These are phyloP conservation scores for Dictyostelium capitatum DNA, from an alignment of 78 protist species.

Conservation along the genomic window DNA sequence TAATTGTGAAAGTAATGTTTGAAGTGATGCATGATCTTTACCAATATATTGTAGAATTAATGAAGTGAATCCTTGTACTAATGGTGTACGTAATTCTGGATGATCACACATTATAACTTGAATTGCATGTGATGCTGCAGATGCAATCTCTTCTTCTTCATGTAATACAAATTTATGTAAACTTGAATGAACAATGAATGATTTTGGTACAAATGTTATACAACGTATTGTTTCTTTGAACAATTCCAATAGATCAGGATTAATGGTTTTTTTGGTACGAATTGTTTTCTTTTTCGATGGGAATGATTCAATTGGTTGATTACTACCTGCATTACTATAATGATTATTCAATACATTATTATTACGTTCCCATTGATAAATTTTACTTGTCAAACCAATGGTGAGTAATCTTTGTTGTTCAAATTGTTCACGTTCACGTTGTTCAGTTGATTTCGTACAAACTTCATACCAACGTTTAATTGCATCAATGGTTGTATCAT, in stretches of 20 bases:
- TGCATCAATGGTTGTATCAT: constrained; percentile 64
- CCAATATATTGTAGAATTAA: constrained; percentile 54
- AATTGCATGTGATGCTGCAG: constrained; percentile 70
- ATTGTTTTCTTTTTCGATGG: constrained; percentile 46
- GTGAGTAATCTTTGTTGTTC: constrained; percentile 7
- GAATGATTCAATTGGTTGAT: constrained; percentile 14
- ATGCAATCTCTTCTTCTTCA: constrained; percentile 71
- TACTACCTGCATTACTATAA: too few relatives aligned
- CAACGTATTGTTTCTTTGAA: constrained; percentile 66
- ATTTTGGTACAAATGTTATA: constrained; percentile 55
- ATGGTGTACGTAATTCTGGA: constrained; percentile 42
- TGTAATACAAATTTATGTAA: constrained; percentile 45
- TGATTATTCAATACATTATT: constrained; percentile 7
- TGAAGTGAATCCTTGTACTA: constrained; percentile 70
- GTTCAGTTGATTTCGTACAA: constrained; percentile 63
- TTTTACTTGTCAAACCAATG: neutral
- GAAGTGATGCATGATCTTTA: constrained; percentile 56
- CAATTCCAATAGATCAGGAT: constrained; percentile 35
- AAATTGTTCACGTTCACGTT: constrained; percentile 45
- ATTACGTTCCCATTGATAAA: constrained; percentile 52
- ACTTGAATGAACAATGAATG: neutral
- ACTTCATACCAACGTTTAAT: constrained; percentile 81
- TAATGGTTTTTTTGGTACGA: constrained; percentile 2
- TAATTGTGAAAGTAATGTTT: constrained; percentile 37
- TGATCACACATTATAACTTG: constrained; percentile 78